Evolutionary conservation across 116 monocot genomes (phyloP), one percentile per base, ranked within the genome.

Genomic region (Papilionanthe hybrid): DNA sequence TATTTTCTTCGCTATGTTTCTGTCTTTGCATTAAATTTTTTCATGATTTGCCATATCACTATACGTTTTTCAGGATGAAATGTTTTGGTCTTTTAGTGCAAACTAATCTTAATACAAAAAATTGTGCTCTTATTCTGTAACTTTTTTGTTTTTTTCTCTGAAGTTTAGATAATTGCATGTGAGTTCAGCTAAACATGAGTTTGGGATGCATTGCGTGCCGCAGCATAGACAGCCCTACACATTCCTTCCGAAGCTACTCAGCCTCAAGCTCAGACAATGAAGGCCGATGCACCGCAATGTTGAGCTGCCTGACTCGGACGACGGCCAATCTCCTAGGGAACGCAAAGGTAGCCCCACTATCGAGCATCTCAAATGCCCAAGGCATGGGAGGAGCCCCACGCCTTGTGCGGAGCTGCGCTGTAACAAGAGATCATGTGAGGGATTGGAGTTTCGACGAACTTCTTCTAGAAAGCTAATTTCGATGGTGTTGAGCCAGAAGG

Each of bases 381-480:
- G 84, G 58, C 18, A 77, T 79, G 15, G 42, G 77, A 25, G 89
- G 75, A 41, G 45, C 86, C 2, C 92, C 92, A 8, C 87, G 92
- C 22, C 88, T 92, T 17, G 78, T 92, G 11, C 82, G 92, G 5
- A 92, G 92, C 81, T 85, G 77, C 23, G 92, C 90, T 4, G 88
- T 92, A 1, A 81, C 77, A 5, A 86, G 92, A 65, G 92, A 92
- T 47, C 88, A 88, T 44, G 92, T 92, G 1, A 77, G 86, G 77
- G 88, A 90, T 77, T 92, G 92, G 92, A 88, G 90, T 48, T 92
- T 92, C 30, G 88, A 90, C 75, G 90, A 87, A 79, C 19, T 76
- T 83, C 83, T 79, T 49, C 53, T 45, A 11, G 81, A 79, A 37
- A 71, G 71, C 41, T 71, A 18, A 71, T 71, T 30, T 15, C 18